These are phyloP conservation scores for Tagetes erecta DNA, from an alignment of 129 eudicot genomes.

Conservation along the genomic window DNA sequence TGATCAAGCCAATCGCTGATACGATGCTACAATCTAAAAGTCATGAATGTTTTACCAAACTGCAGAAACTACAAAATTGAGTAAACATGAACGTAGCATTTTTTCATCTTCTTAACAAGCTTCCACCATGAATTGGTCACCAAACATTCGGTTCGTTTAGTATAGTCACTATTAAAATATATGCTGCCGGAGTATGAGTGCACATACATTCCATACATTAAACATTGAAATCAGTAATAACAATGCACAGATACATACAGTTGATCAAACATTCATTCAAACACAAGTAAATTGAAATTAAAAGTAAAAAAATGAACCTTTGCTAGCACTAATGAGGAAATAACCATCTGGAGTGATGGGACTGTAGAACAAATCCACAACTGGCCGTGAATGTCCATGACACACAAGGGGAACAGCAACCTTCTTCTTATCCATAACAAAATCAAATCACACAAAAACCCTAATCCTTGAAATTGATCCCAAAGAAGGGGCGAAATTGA, in stretches of 20 bases:
- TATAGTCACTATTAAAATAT: no score
- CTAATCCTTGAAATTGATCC: slow-evolving; percentile 33
- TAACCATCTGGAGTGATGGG: slow-evolving; percentile 70
- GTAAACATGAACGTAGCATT: neutral
- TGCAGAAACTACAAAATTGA: slow-evolving; percentile 6
- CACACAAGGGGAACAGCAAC: slow-evolving; percentile 65
- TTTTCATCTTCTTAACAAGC: no score
- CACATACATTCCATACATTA: no score
- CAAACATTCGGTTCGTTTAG: no score
- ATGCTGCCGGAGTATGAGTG: no score
- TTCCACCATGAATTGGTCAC: no score
- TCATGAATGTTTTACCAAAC: neutral
- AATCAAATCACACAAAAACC: slow-evolving; percentile 30
- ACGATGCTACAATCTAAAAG: slow-evolving; percentile 3
- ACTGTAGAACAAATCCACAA: slow-evolving; percentile 71
- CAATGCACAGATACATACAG: no score
- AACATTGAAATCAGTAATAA: no score
- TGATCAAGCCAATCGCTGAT: slow-evolving; percentile 16
- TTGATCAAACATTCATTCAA: neutral
- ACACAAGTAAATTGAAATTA: neutral
- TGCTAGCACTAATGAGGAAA: slow-evolving; percentile 77
- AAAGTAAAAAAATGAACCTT: slow-evolving; percentile 34
- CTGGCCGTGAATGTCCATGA: slow-evolving; percentile 78
- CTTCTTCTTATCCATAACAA: slow-evolving; percentile 61
- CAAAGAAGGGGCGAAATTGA: slow-evolving; percentile 36